Evolutionary conservation across 805 yeast species (phyloP), one percentile per base, ranked within the genome.

Genomic region (Ogataea pini): DNA sequence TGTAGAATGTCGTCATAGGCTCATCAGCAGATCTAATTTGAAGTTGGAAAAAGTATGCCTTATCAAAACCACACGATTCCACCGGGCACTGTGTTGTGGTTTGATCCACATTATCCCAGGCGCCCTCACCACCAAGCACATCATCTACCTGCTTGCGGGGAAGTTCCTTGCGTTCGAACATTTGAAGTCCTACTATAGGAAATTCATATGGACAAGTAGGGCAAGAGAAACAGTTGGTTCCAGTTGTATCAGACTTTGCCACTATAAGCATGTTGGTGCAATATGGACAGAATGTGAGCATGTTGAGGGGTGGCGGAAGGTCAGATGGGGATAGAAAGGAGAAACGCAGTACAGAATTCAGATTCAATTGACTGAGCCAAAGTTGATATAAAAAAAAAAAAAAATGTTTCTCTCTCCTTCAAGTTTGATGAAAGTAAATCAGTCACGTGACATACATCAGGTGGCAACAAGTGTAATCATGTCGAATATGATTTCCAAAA

Each of bases 51-150:
- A 89, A 94, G 70, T 94, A 94, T 0, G 99, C 99, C 68, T 89
- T 89, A 56, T 82, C 86, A 55, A 85, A 84, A 34, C 89, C 96
- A 73, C 99, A 94, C 2, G 73, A 63, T 49, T 89, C 96, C 37
- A 81, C 75, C 3, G 97, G 97, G 74, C 99, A 92, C 65, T 92
- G 96, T 0, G 92, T 89, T 1, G 83, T 75, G 0, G 98, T 94
- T 65, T 94, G 97, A 64, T 94, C 99, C 22, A 94, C 99, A 63
- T 94, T 92, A 66, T 92, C 98, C 99, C 99, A 94, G 1, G 97
- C 95, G 25, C 96, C 97, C 52, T 83, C 94, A 29, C 96, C 96
- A 48, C 99, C 99, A 14, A 94, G 76, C 10, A 94, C 96, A 71
- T 92, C 99, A 67, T 94, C 99, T 2, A 94, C 92, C 56, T 89